Percentiles rank a stretch among this genome's conserved stretches.
Evolutionary conservation across 2,329 filamentous ascomycete species (phyloP).

Genomic region (Didymella sp.): DNA sequence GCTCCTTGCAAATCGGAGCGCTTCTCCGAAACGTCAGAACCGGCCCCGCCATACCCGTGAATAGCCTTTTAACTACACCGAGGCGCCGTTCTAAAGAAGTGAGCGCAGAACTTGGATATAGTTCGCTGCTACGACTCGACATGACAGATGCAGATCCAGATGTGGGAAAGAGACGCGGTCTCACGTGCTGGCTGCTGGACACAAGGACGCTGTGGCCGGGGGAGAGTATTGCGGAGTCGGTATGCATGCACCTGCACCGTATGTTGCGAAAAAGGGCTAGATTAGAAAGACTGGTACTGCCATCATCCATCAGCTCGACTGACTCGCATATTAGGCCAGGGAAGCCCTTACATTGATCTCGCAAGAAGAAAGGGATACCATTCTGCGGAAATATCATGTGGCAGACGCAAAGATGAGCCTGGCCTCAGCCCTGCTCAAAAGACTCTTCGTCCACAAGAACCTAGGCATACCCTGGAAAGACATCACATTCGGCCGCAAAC

Average conservation of each 20-base stretch:
- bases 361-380: constrained; percentile 62
- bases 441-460: constrained; percentile 68
- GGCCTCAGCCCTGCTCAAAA: constrained; percentile 76
- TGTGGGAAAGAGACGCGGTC: constrained; percentile 18
- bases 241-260: constrained; percentile 1
- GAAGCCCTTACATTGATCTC: constrained; percentile 54
- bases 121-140: constrained; percentile 5
- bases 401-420: constrained; percentile 78
- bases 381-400: constrained; percentile 69
- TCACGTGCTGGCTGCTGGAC: constrained; percentile 60
- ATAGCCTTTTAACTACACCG: constrained; percentile 22
- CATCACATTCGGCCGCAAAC: constrained; percentile 64
- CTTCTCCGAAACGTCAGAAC: constrained; percentile 8
- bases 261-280: background rate
- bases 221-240: constrained; percentile 47
- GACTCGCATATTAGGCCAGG: constrained; percentile 45
- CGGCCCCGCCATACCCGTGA: constrained; percentile 27
- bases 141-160: constrained; percentile 26
- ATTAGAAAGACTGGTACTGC: background rate
- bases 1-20: constrained; percentile 7
- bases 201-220: constrained; percentile 57
- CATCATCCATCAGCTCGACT: constrained; percentile 2
- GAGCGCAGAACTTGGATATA: background rate
- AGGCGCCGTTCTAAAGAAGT: background rate
- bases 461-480: constrained; percentile 66